phyloP scores from a whole-genome alignment of 768 basidiomycete genomes.

The Steccherinum ochraceum region DNA sequence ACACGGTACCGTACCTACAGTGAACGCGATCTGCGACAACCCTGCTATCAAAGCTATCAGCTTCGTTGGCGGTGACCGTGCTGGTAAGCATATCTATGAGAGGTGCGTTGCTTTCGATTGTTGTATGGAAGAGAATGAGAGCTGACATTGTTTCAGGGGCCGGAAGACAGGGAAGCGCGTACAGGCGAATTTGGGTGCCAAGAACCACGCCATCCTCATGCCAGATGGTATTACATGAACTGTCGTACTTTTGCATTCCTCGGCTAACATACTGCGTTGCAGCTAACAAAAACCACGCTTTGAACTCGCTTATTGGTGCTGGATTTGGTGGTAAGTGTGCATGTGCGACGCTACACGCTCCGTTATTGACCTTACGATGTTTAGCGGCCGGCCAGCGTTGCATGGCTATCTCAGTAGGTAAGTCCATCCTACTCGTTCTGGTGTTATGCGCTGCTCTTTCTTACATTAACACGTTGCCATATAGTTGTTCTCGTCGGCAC shows the following conservation, averaged over 20 bases:
- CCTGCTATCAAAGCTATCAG: slow-evolving; percentile 90
- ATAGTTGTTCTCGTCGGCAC: slow-evolving; percentile 79
- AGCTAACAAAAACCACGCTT: slow-evolving; percentile 86
- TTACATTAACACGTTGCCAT: too few species aligned
- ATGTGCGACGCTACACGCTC: slow-evolving; percentile 16
- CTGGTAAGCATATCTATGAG: slow-evolving; percentile 92
- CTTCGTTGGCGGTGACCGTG: slow-evolving; percentile 91
- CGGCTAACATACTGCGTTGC: too few species aligned
- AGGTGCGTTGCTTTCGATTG: too few species aligned
- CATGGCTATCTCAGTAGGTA: slow-evolving; percentile 93
- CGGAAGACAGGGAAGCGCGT: slow-evolving; percentile 4
- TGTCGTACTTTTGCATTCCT: too few species aligned
- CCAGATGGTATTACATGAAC: too few species aligned
- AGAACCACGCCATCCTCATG: slow-evolving; percentile 93
- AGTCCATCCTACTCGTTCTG: too few species aligned
- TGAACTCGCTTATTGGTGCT: slow-evolving; percentile 90
- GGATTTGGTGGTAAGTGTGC: slow-evolving; percentile 81
- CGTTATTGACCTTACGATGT: too few species aligned
- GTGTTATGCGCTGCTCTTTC: too few species aligned
- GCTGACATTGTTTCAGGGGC: too few species aligned
- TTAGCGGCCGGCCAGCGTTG: slow-evolving; percentile 93
- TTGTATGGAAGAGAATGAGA: too few species aligned
- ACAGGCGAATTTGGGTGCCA: slow-evolving; percentile 85
- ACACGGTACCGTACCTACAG: slow-evolving; percentile 84
- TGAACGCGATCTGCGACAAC: slow-evolving; percentile 92